phyloP scores from a whole-genome alignment of 202 grass and related monocot genomes.

The Eragrostis tef region DNA sequence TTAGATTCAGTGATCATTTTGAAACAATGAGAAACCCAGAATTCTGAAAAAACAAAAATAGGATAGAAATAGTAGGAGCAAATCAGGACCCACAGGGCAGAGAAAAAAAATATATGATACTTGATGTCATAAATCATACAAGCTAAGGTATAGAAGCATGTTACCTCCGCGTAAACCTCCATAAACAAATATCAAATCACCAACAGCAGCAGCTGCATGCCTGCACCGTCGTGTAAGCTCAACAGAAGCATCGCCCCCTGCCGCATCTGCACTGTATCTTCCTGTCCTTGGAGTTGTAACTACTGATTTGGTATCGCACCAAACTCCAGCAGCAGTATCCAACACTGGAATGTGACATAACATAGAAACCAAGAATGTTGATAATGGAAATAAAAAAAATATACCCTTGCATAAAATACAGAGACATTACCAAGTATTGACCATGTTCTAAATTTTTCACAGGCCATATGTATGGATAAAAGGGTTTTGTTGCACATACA shows the following conservation, averaged over 20 bases:
- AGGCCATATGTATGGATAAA: constrained; percentile 16
- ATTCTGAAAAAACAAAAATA: background rate
- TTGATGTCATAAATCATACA: constrained; percentile 9
- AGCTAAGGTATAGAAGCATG: constrained; percentile 31
- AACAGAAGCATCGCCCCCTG: constrained; percentile 82
- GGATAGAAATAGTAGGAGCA: background rate
- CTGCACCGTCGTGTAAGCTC: constrained; percentile 89
- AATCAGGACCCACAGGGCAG: constrained; percentile 3
- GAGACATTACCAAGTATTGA: background rate
- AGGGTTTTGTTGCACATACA: constrained; percentile 12
- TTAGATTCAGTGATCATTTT: background rate
- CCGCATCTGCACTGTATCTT: constrained; percentile 92
- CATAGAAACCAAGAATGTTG: constrained; percentile 35
- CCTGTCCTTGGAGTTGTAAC: constrained; percentile 92
- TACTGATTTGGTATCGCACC: constrained; percentile 96
- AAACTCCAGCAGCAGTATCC: constrained; percentile 98
- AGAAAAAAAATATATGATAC: background rate
- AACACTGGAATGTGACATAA: constrained; percentile 65
- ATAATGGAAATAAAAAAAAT: background rate
- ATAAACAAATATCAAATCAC: constrained; percentile 97
- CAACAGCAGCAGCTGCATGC: constrained; percentile 96
- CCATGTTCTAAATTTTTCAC: constrained; percentile 12
- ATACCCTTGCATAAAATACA: background rate
- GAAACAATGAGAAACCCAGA: background rate
- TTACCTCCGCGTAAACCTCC: constrained; percentile 97